Evolutionary conservation across 2,329 filamentous ascomycete genomes (phyloP), one percentile per base, ranked within the genome.

Genomic region (Epichloe baconii): DNA sequence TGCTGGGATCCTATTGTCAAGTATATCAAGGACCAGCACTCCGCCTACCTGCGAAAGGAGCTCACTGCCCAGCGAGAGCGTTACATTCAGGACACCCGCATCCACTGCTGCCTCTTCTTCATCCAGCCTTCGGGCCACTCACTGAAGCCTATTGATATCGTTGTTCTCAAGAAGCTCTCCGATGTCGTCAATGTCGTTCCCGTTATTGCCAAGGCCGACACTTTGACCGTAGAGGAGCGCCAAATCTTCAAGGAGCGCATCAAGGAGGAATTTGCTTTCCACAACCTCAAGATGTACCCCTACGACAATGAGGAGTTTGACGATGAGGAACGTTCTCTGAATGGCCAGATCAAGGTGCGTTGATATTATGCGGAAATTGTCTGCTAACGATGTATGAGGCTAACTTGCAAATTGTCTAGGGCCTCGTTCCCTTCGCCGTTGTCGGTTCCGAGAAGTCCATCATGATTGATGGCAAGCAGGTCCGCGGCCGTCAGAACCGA

Each of bases 1-100:
- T 98, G 93, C 83, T 98, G 93, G 93, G 93, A 98, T 68, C 93
- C 93, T 57, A 98, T 98, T 69, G 91, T 98, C 79, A 98, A 98
- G 79, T 98, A 98, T 75, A 98, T 98, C 80, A 98, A 98, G 80
- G 93, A 98, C 73, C 93, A 98, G 78, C 93, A 98, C 79, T 96
- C 89, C 49, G 91, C 93, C 64, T 98, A 97, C 76, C 83, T 98
- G 62, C 88, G 93, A 72, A 98, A 98, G 80, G 93, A 98, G 73
- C 88, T 98, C 66, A 97, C 93, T 51, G 93, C 93, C 61, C 93
- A 98, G 79, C 88, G 93, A 73, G 93, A 98, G 75, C 86, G 93
- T 65, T 98, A 98, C 72, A 96, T 98, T 61, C 91, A 95, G 76
- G 93, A 98, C 73, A 98, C 93, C 60, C 87, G 93, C 66, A 96